phyloP scores from a whole-genome alignment of 1,284 basidiomycete genomes.

The Ganoderma boninense region DNA sequence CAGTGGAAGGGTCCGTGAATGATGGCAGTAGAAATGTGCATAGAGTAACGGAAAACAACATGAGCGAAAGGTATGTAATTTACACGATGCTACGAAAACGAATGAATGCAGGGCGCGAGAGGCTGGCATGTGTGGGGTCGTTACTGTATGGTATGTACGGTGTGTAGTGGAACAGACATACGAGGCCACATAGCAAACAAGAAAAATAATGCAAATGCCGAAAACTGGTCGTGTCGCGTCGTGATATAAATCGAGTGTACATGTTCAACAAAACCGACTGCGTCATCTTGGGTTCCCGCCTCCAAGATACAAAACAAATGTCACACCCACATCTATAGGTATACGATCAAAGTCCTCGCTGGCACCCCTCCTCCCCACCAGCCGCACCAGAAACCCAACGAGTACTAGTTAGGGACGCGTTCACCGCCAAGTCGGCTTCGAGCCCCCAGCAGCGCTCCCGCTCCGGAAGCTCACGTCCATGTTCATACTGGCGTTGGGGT shows the following conservation, averaged over 20 bases:
- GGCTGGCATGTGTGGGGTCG: slow-evolving; percentile 6
- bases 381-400: neutral
- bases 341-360: neutral
- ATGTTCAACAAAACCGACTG: slow-evolving; percentile 13
- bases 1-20: neutral
- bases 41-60: slow-evolving; percentile 29
- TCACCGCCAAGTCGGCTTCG: slow-evolving; percentile 33
- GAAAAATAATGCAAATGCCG: slow-evolving; percentile 19
- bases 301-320: slow-evolving; percentile 16
- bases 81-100: slow-evolving; percentile 20
- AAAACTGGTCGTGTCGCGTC: slow-evolving; percentile 30
- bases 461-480: slow-evolving; percentile 55
- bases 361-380: neutral
- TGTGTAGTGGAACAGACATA: neutral
- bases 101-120: neutral
- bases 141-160: slow-evolving; percentile 1
- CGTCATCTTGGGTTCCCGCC: slow-evolving; percentile 25
- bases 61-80: slow-evolving; percentile 23
- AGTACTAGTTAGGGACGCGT: neutral
- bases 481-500: slow-evolving; percentile 61
- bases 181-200: slow-evolving; percentile 27
- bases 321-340: neutral
- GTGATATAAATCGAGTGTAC: slow-evolving; percentile 33
- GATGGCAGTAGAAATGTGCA: slow-evolving; percentile 30
- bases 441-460: slow-evolving; percentile 36